A percentile compares a stretch with the other conserved stretches of the same genome.
phyloP scores from a whole-genome alignment of 129 eudicot species.

The Apium graveolens region DNA sequence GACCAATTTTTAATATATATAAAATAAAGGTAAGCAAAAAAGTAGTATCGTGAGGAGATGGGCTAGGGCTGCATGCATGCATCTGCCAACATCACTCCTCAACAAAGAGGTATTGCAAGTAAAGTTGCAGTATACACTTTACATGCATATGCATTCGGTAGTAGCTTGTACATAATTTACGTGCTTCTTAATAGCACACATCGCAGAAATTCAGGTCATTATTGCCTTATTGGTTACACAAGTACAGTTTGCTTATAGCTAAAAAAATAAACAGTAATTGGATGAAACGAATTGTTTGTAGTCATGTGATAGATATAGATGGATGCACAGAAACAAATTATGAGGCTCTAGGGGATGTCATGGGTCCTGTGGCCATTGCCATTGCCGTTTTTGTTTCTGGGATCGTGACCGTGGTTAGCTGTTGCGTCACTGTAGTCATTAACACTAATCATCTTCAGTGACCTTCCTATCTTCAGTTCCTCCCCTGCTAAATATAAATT shows the following conservation, averaged over 20 bases:
- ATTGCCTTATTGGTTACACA: not conserved
- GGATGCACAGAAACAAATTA: not conserved
- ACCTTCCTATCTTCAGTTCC: constrained; percentile 19
- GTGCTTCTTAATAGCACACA: not conserved
- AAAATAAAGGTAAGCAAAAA: not conserved
- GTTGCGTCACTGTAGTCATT: constrained; percentile 51
- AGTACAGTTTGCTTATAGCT: not conserved
- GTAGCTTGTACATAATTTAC: not conserved
- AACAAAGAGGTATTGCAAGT: not conserved
- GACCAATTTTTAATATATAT: too few species aligned
- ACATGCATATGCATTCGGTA: not conserved
- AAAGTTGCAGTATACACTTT: not conserved
- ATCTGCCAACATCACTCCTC: not conserved
- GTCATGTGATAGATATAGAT: not conserved
- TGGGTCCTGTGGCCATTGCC: constrained; percentile 10
- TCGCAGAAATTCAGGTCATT: not conserved
- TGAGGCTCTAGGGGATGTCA: not conserved
- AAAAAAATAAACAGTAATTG: not conserved
- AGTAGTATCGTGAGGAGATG: not conserved
- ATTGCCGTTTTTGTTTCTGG: constrained; percentile 20
- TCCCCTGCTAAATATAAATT: constrained; percentile 20
- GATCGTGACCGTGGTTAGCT: constrained; percentile 61
- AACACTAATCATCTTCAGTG: constrained; percentile 22
- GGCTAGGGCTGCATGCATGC: not conserved
- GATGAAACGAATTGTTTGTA: not conserved